A percentile compares a stretch with the other conserved stretches of the same genome.
phyloP scores from a whole-genome alignment of 2,329 filamentous ascomycete genomes.

The Fusarium hostae region DNA sequence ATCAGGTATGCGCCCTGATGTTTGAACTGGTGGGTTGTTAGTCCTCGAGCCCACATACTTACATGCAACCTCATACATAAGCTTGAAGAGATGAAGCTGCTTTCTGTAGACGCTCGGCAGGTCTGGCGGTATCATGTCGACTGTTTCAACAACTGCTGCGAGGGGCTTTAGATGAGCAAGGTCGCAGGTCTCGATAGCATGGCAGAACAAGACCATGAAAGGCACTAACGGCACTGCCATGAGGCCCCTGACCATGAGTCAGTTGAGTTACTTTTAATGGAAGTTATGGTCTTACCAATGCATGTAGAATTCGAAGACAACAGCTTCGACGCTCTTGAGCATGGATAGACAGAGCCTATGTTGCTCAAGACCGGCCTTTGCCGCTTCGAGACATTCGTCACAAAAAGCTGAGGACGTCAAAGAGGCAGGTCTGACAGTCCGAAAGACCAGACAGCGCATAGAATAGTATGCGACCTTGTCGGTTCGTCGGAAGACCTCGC shows the following conservation, averaged over 20 bases:
- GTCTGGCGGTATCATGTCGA: not conserved
- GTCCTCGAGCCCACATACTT: not conserved
- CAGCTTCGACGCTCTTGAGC: not conserved
- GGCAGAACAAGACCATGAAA: conserved; percentile 11
- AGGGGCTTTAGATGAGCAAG: not conserved
- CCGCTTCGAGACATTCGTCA: not conserved
- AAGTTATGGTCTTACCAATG: not conserved
- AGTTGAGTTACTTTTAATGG: not conserved
- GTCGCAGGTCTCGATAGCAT: conserved; percentile 15
- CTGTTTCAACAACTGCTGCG: not conserved
- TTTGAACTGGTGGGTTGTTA: not conserved
- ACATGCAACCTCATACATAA: conserved; percentile 7
- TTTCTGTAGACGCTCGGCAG: conserved; percentile 6
- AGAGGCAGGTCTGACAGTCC: not conserved
- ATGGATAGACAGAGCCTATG: not conserved
- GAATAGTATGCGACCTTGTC: conserved; percentile 5
- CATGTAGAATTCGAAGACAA: not conserved
- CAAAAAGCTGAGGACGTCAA: not conserved
- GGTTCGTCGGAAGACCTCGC: not conserved
- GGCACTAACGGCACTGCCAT: conserved; percentile 3
- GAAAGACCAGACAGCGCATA: conserved; percentile 2
- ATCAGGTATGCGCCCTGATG: not conserved
- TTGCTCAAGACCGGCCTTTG: not conserved
- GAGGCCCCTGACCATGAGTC: not conserved
- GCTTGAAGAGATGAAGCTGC: conserved; percentile 5